Percentiles rank a stretch among this genome's conserved stretches.
Conservation (phyloP, 768 basidiomycete species). For the Asterophora parasitica region DNA sequence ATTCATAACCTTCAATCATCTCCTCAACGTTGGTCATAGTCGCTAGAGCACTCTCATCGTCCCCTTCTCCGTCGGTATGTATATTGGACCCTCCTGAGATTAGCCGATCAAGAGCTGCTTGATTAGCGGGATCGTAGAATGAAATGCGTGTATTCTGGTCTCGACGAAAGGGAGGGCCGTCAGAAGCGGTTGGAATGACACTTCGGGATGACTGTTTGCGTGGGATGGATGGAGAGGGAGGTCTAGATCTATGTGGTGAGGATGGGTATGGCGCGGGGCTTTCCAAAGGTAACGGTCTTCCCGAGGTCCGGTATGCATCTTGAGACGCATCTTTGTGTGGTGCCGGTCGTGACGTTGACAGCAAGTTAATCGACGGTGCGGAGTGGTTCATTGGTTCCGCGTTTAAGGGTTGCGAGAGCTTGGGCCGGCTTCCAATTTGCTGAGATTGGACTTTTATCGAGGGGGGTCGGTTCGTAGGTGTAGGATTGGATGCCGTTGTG, state of each 20-base stretch:
- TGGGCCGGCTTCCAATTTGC: constrained; percentile 22
- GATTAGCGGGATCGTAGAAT: constrained; percentile 78
- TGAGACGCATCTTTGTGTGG: background rate
- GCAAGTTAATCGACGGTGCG: constrained; percentile 21
- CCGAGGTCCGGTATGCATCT: background rate
- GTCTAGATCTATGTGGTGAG: constrained; percentile 18
- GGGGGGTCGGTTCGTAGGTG: constrained; percentile 22
- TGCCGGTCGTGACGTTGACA: constrained; percentile 10
- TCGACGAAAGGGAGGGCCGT: constrained; percentile 38
- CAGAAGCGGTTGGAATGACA: constrained; percentile 24
- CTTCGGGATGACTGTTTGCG: constrained; percentile 25
- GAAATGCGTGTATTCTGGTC: constrained; percentile 73
- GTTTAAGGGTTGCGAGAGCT: constrained; percentile 41
- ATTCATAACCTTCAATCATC: constrained; percentile 98
- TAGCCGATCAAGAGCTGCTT: constrained; percentile 66
- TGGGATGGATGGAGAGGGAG: constrained; percentile 24
- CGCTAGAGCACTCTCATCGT: constrained; percentile 73
- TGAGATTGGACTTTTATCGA: constrained; percentile 30
- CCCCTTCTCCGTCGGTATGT: constrained; percentile 47
- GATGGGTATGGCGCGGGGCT: constrained; percentile 11
- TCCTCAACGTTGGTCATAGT: constrained; percentile 93
- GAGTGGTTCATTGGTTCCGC: constrained; percentile 35
- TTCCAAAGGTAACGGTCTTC: constrained; percentile 3
- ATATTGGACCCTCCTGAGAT: constrained; percentile 42
- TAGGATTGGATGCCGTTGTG: constrained; percentile 11